These are phyloP conservation scores for carrot (Daucus carota) DNA, from an alignment of 129 eudicot genomes.

Conservation along the genomic window DNA sequence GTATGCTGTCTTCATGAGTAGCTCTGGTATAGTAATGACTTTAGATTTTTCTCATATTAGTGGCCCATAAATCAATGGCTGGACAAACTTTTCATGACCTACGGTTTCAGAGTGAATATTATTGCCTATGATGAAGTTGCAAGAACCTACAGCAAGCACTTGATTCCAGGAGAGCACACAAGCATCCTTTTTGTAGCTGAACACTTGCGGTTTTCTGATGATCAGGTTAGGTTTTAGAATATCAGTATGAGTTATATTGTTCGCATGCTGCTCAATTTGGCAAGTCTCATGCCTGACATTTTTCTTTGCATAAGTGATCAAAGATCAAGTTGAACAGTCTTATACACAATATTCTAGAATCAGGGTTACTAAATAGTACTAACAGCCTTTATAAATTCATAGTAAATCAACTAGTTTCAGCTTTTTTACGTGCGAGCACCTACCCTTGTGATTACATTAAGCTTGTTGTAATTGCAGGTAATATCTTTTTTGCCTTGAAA, in stretches of 20 bases:
- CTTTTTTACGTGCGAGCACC: background rate
- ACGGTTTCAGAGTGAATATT: slow-evolving; percentile 60
- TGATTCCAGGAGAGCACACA: slow-evolving; percentile 16
- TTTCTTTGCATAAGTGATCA: background rate
- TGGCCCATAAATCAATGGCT: slow-evolving; percentile 37
- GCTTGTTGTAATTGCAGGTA: background rate
- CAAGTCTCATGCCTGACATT: background rate
- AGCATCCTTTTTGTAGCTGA: slow-evolving; percentile 65
- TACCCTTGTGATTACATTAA: background rate
- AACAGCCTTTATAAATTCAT: background rate
- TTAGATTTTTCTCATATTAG: slow-evolving; percentile 20
- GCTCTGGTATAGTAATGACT: background rate
- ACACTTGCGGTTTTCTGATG: slow-evolving; percentile 77
- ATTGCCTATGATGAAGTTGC: slow-evolving; percentile 57
- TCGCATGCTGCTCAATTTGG: background rate
- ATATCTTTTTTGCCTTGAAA: background rate
- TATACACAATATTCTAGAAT: background rate
- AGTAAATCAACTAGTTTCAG: background rate
- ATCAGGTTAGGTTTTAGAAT: slow-evolving; percentile 66
- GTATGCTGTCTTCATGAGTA: background rate
- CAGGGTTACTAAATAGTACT: background rate
- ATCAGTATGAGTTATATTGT: background rate
- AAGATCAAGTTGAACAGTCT: background rate
- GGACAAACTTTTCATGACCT: slow-evolving; percentile 64
- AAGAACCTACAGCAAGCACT: slow-evolving; percentile 31